These are phyloP conservation scores for Suillus brevipes DNA, from an alignment of 768 basidiomycete genomes.

Conservation along the genomic window DNA sequence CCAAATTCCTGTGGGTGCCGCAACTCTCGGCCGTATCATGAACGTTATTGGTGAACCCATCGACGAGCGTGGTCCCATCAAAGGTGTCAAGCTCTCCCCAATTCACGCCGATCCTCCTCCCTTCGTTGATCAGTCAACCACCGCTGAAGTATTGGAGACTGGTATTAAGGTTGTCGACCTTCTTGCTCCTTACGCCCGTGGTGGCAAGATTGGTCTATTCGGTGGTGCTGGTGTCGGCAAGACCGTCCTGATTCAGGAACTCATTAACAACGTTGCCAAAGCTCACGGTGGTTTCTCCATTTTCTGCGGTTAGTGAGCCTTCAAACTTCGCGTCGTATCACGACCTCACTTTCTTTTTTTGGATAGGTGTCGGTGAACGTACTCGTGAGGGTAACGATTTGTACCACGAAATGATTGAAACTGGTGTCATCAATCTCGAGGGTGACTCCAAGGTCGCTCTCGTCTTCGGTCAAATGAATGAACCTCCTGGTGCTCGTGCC, in stretches of 20 bases:
- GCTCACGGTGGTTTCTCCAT: conserved; percentile 99
- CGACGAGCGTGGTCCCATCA: conserved; percentile 98
- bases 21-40: conserved; percentile 98
- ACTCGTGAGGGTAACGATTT: conserved; percentile 99
- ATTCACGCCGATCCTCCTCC: conserved; percentile 98
- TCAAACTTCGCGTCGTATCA: background rate
- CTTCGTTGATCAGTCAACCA: conserved; percentile 98
- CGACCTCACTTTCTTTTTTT: conserved; percentile 15
- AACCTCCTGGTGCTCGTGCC: conserved; percentile 99
- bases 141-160: conserved; percentile 97
- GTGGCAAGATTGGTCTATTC: conserved; percentile 99
- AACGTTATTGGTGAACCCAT: conserved; percentile 99
- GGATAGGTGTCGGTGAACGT: conserved; percentile 94
- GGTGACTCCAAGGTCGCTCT: conserved; percentile 99
- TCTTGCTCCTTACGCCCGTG: conserved; percentile 98
- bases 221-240: conserved; percentile 99
- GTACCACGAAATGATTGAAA: conserved; percentile 99
- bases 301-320: conserved; percentile 75
- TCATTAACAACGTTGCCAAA: conserved; percentile 99
- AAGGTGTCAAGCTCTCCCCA: conserved; percentile 86
- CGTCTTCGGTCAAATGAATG: conserved; percentile 99
- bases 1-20: conserved; percentile 92
- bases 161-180: conserved; percentile 99
- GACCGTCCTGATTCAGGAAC: conserved; percentile 98
- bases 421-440: conserved; percentile 99